Evolutionary conservation across 208 protist genomes (phyloP).

Genomic region (Acanthamoeba royreba): DNA sequence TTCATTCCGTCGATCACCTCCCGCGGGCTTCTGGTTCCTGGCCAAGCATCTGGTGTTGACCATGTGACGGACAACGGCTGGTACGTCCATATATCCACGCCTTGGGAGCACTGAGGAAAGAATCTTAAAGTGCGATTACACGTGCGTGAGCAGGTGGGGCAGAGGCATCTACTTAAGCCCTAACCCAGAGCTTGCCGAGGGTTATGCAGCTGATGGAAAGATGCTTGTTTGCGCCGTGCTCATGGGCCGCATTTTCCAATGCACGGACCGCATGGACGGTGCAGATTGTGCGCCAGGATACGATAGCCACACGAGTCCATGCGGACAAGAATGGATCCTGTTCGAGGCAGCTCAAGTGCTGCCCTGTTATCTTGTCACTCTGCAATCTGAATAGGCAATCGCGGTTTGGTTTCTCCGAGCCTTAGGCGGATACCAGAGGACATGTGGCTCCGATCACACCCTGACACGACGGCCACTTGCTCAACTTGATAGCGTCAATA

Average conservation of each 20-base stretch:
- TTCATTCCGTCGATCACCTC: slow-evolving; percentile 17
- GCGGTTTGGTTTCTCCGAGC: too few species aligned
- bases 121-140: neutral
- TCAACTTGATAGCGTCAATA: neutral
- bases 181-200: neutral
- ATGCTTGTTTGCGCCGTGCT: slow-evolving; percentile 44
- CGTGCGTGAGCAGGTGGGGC: neutral
- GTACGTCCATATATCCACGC: neutral
- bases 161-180: slow-evolving; percentile 32
- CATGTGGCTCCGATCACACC: neutral
- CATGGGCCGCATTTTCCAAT: neutral
- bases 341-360: slow-evolving; percentile 33
- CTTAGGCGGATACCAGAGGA: too few species aligned
- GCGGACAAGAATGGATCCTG: neutral
- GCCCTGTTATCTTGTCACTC: slow-evolving; percentile 20
- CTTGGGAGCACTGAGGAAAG: neutral
- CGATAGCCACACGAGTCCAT: slow-evolving; percentile 31
- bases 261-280: neutral
- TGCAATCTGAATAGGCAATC: too few species aligned
- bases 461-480: neutral
- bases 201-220: slow-evolving; percentile 20
- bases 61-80: slow-evolving; percentile 38
- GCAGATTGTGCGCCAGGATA: neutral
- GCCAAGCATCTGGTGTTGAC: neutral
- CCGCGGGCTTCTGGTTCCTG: neutral